Evolutionary conservation across 73 alveolate species (phyloP).

Genomic region (Tetrahymena malaccensis): DNA sequence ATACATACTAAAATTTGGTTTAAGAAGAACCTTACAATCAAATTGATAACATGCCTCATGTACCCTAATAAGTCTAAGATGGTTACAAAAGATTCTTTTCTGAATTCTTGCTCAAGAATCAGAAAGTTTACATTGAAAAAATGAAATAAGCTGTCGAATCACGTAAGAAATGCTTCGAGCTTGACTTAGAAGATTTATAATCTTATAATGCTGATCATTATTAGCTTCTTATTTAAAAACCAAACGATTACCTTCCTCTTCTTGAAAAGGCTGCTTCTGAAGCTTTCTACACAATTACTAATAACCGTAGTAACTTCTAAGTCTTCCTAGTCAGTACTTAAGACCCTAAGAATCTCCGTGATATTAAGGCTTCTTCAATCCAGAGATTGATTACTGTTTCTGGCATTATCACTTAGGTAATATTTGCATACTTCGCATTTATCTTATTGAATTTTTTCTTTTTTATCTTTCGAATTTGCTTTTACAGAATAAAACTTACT

Average conservation of each 20-base stretch:
- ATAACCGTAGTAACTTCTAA: slow-evolving; percentile 39
- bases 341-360: neutral
- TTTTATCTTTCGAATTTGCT: neutral
- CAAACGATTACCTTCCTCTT: slow-evolving; percentile 44
- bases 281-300: slow-evolving; percentile 41
- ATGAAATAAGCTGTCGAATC: neutral
- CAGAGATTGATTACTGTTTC: slow-evolving; percentile 81
- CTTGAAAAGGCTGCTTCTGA: slow-evolving; percentile 30
- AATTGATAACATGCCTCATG: neutral
- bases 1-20: neutral
- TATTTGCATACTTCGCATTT: slow-evolving; percentile 44
- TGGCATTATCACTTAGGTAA: slow-evolving; percentile 88
- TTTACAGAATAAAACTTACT: neutral
- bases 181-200: slow-evolving; percentile 46
- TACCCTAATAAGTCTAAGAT: neutral
- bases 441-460: neutral
- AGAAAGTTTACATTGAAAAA: neutral
- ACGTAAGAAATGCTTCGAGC: slow-evolving; percentile 35
- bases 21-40: neutral
- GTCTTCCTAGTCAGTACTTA: slow-evolving; percentile 6
- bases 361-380: slow-evolving; percentile 25
- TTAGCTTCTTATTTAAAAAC: slow-evolving; percentile 26
- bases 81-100: neutral
- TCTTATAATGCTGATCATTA: slow-evolving; percentile 38
- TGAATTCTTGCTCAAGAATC: neutral